Conservation (phyloP, 2,329 filamentous ascomycete species). For the Phyllosticta citrichinensis region DNA sequence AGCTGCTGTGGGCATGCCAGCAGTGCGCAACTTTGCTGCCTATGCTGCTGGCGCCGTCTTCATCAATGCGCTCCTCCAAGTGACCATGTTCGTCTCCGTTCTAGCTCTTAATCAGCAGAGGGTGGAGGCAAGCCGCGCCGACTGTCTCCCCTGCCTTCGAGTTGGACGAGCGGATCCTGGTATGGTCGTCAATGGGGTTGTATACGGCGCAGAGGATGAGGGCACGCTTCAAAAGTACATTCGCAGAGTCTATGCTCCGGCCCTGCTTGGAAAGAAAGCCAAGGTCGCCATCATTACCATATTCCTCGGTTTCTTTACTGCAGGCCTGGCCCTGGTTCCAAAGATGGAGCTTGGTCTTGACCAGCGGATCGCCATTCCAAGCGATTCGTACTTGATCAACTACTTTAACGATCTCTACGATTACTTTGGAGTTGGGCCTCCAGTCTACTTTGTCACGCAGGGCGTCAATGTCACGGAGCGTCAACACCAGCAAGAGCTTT, state of each 20-base stretch:
- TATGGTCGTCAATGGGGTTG: constrained; percentile 51
- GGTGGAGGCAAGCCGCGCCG: constrained; percentile 78
- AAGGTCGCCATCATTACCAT: constrained; percentile 67
- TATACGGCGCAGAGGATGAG: constrained; percentile 72
- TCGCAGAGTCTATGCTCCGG: constrained; percentile 77
- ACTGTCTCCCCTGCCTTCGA: constrained; percentile 84
- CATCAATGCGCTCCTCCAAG: constrained; percentile 92
- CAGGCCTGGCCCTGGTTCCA: constrained; percentile 74
- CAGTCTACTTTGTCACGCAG: constrained; percentile 89
- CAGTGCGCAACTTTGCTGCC: constrained; percentile 91
- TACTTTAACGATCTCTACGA: constrained; percentile 95
- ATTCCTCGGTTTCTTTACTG: constrained; percentile 82
- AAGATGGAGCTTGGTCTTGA: constrained; percentile 80
- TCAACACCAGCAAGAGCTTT: constrained; percentile 71
- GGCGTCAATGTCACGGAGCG: constrained; percentile 70
- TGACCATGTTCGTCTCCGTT: constrained; percentile 94
- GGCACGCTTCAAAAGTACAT: constrained; percentile 78
- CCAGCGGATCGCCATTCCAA: constrained; percentile 87
- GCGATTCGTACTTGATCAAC: constrained; percentile 85
- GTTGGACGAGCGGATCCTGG: constrained; percentile 64
- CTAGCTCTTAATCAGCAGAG: constrained; percentile 83
- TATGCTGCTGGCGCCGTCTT: constrained; percentile 95
- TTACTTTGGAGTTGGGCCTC: constrained; percentile 84
- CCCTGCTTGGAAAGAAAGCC: constrained; percentile 66
- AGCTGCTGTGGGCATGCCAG: constrained; percentile 93